Evolutionary conservation across 306 rosid species (phyloP), one percentile per base, ranked within the genome.

Genomic region (Glycine tomentella): DNA sequence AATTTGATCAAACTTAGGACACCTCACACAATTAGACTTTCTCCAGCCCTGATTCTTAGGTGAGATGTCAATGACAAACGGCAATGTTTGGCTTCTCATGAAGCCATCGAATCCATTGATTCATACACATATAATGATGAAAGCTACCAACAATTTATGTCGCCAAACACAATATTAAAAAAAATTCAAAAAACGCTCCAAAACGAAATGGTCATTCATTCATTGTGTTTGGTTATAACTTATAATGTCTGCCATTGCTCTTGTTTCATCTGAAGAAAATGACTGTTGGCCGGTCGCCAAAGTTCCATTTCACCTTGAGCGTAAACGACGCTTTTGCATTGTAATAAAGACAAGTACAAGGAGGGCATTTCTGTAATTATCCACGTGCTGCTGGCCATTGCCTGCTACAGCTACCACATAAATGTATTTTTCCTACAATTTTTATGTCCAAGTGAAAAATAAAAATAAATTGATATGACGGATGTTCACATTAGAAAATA

Each of bases 1-100:
- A 38, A 38, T 38, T 52, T n/a, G 58, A 53, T 53, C 7, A n/a
- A 53, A 53, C 61, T 55, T 55, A n/a, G 61, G 61, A 55, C 31
- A 15, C 8, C 3, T 52, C 2, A 14, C 57, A 6, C 5, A 52
- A 4, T 5, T 4, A 16, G 62, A 11, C 6, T 8, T 15, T 2
- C 13, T 58, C 64, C 36, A 58, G 0, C 44, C 20, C 38, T 58
- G 52, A 38, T 50, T 73, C 80, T 58, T 72, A 63, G 88, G 70
- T 85, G 74, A 81, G 25, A 44, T 61, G 86, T 85, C 86, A 67
- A 49, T 72, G 69, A 14, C 55, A 75, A 38, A 62, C 38, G 71
- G 44, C 63, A 81, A 77, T 53, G 62, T 71, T 74, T 81, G 7
- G 64, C 83, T 81, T 80, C 81, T 75, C 48, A 75, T 62, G 57